Evolutionary conservation across 768 basidiomycete genomes (phyloP).

Genomic region (Lactarius sp.): DNA sequence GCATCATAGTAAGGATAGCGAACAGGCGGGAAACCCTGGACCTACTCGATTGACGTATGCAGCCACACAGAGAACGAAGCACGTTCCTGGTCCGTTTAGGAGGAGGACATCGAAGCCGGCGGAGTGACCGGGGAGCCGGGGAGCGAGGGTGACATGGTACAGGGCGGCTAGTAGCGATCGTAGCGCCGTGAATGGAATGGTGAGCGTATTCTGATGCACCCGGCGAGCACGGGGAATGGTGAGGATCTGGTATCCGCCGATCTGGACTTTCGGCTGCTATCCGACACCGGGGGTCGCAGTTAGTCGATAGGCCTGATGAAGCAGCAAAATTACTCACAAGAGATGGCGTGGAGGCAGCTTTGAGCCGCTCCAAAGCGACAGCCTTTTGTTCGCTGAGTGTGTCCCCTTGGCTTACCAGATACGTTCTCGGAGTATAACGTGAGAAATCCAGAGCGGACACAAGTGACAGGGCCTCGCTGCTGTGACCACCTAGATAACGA

Average conservation of each 20-base stretch:
- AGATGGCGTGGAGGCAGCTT: conserved; percentile 28
- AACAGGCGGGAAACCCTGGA: conserved; percentile 16
- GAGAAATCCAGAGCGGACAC: conserved; percentile 66
- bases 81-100: conserved; percentile 94
- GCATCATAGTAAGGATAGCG: conserved; percentile 1
- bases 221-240: conserved; percentile 81
- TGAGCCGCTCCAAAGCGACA: conserved; percentile 50
- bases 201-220: conserved; percentile 76
- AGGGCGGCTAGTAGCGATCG: conserved; percentile 58
- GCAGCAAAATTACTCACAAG: conserved; percentile 21
- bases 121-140: conserved; percentile 29
- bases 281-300: not conserved
- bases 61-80: conserved; percentile 69
- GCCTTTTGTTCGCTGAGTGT: conserved; percentile 71
- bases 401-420: conserved; percentile 82
- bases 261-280: conserved; percentile 5
- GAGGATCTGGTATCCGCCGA: conserved; percentile 45
- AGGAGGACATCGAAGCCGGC: conserved; percentile 71
- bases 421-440: conserved; percentile 72
- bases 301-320: not conserved
- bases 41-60: conserved; percentile 68
- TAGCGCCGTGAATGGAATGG: conserved; percentile 61
- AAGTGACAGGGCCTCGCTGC: conserved; percentile 76
- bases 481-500: conserved; percentile 76
- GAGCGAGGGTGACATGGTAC: conserved; percentile 53